Evolutionary conservation across 306 rosid species (phyloP).

Genomic region (Rubus parviflorus): DNA sequence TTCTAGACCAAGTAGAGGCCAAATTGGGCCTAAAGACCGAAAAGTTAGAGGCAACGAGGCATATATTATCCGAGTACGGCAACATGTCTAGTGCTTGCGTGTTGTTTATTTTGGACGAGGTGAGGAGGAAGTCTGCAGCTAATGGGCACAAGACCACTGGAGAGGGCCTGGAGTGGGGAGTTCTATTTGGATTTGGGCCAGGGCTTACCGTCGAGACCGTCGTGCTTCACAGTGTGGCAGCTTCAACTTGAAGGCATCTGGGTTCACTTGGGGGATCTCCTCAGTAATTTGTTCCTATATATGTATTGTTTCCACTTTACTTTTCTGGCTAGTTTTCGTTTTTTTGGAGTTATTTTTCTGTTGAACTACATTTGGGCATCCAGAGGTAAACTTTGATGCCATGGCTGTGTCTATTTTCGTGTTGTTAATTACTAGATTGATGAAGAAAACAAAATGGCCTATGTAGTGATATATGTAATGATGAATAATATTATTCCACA

Average conservation of each 20-base stretch:
- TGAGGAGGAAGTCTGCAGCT: constrained; percentile 48
- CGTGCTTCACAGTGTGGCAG: constrained; percentile 50
- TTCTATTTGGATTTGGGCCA: constrained; percentile 69
- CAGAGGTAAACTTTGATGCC: not conserved
- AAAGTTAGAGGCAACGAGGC: constrained; percentile 49
- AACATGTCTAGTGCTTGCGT: constrained; percentile 87
- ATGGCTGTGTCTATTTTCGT: not conserved
- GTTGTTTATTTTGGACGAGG: constrained; percentile 59
- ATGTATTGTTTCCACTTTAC: not conserved
- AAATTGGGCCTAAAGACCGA: constrained; percentile 48
- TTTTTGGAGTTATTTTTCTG: not conserved
- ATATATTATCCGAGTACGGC: constrained; percentile 57
- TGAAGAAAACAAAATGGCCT: not conserved
- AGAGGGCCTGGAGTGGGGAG: constrained; percentile 75
- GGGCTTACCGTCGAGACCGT: constrained; percentile 70
- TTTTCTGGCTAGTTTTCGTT: not conserved
- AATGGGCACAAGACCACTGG: constrained; percentile 48
- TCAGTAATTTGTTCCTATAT: not conserved
- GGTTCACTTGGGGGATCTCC: not conserved
- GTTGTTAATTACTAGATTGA: not conserved
- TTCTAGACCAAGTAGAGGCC: constrained; percentile 48
- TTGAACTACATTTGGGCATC: not conserved
- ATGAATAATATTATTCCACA: constrained; percentile 15
- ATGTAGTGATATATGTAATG: constrained; percentile 1
- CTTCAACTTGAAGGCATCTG: not conserved